Percentiles rank a stretch among this genome's conserved stretches.
phyloP scores from a whole-genome alignment of 306 rosid species.

The Lathyrus oleraceus region DNA sequence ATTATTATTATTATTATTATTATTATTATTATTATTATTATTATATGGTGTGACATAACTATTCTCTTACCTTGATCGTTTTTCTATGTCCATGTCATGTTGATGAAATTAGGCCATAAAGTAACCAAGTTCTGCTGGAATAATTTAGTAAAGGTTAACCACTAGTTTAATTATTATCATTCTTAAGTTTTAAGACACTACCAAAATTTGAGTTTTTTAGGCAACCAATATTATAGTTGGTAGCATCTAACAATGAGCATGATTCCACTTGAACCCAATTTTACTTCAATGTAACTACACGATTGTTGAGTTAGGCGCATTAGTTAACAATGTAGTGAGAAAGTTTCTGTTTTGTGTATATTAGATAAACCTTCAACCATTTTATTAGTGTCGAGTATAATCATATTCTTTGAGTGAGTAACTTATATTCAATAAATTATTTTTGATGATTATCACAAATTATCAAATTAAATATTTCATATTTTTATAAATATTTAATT shows the following conservation, averaged over 20 bases:
- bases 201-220: slow-evolving; percentile 6
- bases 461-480: too few relatives aligned
- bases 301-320: slow-evolving; percentile 30
- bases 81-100: background rate
- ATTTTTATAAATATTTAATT: too few relatives aligned
- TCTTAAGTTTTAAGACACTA: slow-evolving; percentile 6
- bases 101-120: slow-evolving; percentile 21
- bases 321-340: slow-evolving; percentile 4
- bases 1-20: too few relatives aligned
- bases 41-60: slow-evolving; percentile 36
- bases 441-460: too few relatives aligned
- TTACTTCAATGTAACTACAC: slow-evolving; percentile 27
- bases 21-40: background rate
- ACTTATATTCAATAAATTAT: too few relatives aligned
- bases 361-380: background rate
- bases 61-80: background rate
- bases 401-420: too few relatives aligned
- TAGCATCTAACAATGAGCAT: slow-evolving; percentile 2
- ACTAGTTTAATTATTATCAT: slow-evolving; percentile 17
- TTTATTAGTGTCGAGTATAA: background rate
- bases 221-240: slow-evolving; percentile 30
- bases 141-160: slow-evolving; percentile 23
- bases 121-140: slow-evolving; percentile 12
- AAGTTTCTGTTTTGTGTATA: background rate
- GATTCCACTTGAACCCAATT: slow-evolving; percentile 20